phyloP scores from a whole-genome alignment of 306 rosid species.

The Casuarina equisetifolia region DNA sequence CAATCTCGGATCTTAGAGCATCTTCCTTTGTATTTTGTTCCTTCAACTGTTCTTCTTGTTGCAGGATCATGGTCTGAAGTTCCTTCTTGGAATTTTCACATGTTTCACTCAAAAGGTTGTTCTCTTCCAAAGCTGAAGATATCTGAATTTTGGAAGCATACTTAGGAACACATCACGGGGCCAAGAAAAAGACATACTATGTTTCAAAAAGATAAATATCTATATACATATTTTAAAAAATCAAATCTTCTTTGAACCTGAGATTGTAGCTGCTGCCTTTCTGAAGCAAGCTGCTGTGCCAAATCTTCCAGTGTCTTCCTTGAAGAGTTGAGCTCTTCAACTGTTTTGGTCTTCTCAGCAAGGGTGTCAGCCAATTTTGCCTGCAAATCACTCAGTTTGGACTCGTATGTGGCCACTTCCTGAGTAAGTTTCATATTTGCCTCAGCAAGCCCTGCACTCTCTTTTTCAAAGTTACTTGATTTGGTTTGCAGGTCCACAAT shows the following conservation, averaged over 20 bases:
- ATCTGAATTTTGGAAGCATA: conserved; percentile 46
- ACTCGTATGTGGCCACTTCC: conserved; percentile 54
- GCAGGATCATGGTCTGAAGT: conserved; percentile 56
- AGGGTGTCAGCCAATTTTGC: conserved; percentile 45
- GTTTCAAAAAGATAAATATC: background rate
- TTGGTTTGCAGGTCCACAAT: conserved; percentile 66
- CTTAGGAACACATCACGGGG: background rate
- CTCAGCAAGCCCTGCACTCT: conserved; percentile 50
- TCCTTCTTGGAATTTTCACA: conserved; percentile 68
- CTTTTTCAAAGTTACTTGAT: conserved; percentile 54
- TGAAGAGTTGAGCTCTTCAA: conserved; percentile 44
- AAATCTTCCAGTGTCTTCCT: conserved; percentile 58
- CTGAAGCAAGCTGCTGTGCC: conserved; percentile 51
- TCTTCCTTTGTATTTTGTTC: conserved; percentile 60
- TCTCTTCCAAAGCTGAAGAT: conserved; percentile 73
- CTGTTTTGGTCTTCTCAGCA: conserved; percentile 58
- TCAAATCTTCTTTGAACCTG: conserved; percentile 55
- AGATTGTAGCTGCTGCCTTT: conserved; percentile 66
- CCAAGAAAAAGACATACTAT: conserved; percentile 6
- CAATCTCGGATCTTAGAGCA: conserved; percentile 55
- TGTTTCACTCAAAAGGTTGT: conserved; percentile 68
- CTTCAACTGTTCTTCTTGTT: conserved; percentile 71
- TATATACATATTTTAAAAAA: background rate
- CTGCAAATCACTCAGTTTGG: conserved; percentile 58
- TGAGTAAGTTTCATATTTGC: conserved; percentile 60